These are phyloP conservation scores for Dillenia turbinata DNA, from an alignment of 164 flowering plant species.

Conservation along the genomic window DNA sequence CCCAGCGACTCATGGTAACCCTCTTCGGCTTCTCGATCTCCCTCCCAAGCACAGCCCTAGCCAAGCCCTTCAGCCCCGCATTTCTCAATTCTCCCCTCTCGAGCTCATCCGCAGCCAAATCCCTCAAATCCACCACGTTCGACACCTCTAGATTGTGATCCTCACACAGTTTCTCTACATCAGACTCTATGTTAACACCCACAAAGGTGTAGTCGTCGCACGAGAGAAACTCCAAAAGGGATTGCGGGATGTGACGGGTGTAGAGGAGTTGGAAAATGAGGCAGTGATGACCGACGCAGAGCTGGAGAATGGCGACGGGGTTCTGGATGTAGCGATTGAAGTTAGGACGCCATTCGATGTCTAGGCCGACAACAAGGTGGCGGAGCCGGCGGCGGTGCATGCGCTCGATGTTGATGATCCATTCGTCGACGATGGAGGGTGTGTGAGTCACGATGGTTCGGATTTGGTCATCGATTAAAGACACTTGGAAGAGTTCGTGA, in stretches of 20 bases:
- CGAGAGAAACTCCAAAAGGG: constrained; percentile 24
- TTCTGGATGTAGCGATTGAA: constrained; percentile 7
- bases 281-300: constrained; percentile 41
- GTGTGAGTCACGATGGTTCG: constrained; percentile 15
- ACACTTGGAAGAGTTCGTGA: neutral
- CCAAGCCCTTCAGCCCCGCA: constrained; percentile 41
- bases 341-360: constrained; percentile 52
- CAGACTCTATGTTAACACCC: constrained; percentile 40
- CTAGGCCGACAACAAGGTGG: constrained; percentile 46
- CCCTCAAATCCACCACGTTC: constrained; percentile 28
- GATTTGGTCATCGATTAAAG: constrained; percentile 8
- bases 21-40: constrained; percentile 39
- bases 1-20: constrained; percentile 44
- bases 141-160: constrained; percentile 26
- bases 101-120: constrained; percentile 19
- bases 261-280: constrained; percentile 43
- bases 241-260: constrained; percentile 18
- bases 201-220: constrained; percentile 31
- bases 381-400: constrained; percentile 10
- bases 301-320: constrained; percentile 46
- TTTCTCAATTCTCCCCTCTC: constrained; percentile 8
- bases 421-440: constrained; percentile 12
- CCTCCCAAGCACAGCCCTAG: constrained; percentile 24
- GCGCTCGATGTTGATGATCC: constrained; percentile 15
- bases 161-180: constrained; percentile 25